Percentiles rank a stretch among this genome's conserved stretches.
Conservation (phyloP, 2,329 filamentous ascomycete species). For the Cladosporium oxysporum region DNA sequence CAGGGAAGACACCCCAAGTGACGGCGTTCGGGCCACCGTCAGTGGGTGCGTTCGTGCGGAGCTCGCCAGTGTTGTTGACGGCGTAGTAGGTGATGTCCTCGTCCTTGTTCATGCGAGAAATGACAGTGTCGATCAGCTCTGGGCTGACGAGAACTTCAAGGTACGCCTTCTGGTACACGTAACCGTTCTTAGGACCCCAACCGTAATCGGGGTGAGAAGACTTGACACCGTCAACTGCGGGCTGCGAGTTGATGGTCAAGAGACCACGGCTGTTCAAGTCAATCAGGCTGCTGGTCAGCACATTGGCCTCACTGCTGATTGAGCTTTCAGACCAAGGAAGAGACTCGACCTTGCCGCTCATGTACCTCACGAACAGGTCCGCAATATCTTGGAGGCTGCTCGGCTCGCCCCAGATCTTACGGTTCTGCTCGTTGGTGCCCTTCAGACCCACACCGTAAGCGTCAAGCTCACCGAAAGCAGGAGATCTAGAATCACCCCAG, state of each 20-base stretch:
- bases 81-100: constrained; percentile 91
- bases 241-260: constrained; percentile 96
- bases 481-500: constrained; percentile 96
- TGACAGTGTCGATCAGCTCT: constrained; percentile 73
- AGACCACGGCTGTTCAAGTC: constrained; percentile 83
- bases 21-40: constrained; percentile 90
- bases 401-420: constrained; percentile 90
- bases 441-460: constrained; percentile 92
- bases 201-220: constrained; percentile 85
- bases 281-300: constrained; percentile 75
- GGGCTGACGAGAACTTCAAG: constrained; percentile 87
- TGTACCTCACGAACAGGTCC: constrained; percentile 79
- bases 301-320: constrained; percentile 78
- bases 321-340: constrained; percentile 93
- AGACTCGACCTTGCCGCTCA: constrained; percentile 76
- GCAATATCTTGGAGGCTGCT: constrained; percentile 77
- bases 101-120: constrained; percentile 74
- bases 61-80: constrained; percentile 77
- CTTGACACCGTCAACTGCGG: constrained; percentile 86
- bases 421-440: constrained; percentile 93
- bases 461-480: constrained; percentile 93
- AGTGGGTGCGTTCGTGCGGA: constrained; percentile 80
- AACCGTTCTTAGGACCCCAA: constrained; percentile 93
- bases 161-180: constrained; percentile 98
- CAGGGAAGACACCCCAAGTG: constrained; percentile 98